phyloP scores from a whole-genome alignment of 805 yeast species.

The Dipodascus geniculatus region DNA sequence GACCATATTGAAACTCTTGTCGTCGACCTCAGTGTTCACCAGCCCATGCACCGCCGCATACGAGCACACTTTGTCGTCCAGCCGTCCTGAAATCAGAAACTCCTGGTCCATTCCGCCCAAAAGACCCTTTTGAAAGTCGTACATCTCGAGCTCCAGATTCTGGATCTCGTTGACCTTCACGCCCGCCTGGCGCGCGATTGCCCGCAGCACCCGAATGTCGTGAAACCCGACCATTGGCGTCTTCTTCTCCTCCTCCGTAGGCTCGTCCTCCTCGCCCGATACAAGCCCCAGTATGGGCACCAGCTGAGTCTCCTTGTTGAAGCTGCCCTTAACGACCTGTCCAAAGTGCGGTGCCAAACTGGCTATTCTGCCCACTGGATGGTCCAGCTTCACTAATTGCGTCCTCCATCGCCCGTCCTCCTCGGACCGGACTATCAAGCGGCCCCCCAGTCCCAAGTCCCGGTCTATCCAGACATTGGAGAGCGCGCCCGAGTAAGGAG shows the following conservation, averaged over 20 bases:
- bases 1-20: slow-evolving; percentile 34
- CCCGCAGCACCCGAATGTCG: slow-evolving; percentile 54
- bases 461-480: slow-evolving; percentile 64
- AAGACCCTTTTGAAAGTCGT: slow-evolving; percentile 69
- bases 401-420: slow-evolving; percentile 21
- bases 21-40: slow-evolving; percentile 34
- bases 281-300: slow-evolving; percentile 65
- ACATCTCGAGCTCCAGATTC: slow-evolving; percentile 67
- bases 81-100: slow-evolving; percentile 69
- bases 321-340: slow-evolving; percentile 51
- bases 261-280: slow-evolving; percentile 23
- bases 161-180: slow-evolving; percentile 49
- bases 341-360: slow-evolving; percentile 86
- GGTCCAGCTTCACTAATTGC: slow-evolving; percentile 28
- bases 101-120: slow-evolving; percentile 71
- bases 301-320: slow-evolving; percentile 68
- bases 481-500: slow-evolving; percentile 60
- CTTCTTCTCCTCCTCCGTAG: slow-evolving; percentile 49
- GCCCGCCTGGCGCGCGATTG: slow-evolving; percentile 49
- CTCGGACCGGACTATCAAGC: slow-evolving; percentile 42
- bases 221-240: slow-evolving; percentile 64
- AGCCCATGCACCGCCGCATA: slow-evolving; percentile 58
- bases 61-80: slow-evolving; percentile 78
- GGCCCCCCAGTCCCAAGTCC: slow-evolving; percentile 77
- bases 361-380: slow-evolving; percentile 62